A percentile compares a stretch with the other conserved stretches of the same genome.
Evolutionary conservation across 2,329 filamentous ascomycete species (phyloP).

Genomic region (Hymenoscyphus linearis): DNA sequence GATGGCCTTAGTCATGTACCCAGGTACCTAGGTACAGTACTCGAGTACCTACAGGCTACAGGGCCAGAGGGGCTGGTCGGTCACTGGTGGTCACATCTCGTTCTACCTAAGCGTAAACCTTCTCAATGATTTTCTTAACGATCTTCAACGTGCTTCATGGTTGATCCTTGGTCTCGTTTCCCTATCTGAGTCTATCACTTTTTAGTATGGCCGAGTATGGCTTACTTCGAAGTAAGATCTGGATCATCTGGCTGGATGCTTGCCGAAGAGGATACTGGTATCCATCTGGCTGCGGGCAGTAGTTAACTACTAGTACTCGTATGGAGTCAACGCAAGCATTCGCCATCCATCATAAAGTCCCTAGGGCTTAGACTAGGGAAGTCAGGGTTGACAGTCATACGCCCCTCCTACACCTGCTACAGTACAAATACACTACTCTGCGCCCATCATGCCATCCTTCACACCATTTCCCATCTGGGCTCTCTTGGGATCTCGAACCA

Average conservation of each 20-base stretch:
- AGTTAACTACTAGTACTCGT: too few relatives aligned
- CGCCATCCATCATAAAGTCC: background rate
- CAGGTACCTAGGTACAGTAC: too few relatives aligned
- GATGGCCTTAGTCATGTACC: too few relatives aligned
- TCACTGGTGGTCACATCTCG: background rate
- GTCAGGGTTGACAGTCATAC: background rate
- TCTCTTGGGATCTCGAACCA: background rate
- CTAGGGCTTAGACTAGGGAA: background rate
- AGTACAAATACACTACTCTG: too few relatives aligned
- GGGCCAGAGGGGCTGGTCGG: too few relatives aligned
- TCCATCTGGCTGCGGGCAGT: too few relatives aligned
- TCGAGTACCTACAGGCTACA: too few relatives aligned
- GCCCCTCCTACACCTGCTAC: too few relatives aligned
- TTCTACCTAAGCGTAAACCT: background rate
- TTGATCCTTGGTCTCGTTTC: background rate
- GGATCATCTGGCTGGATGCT: too few relatives aligned
- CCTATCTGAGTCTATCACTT: background rate
- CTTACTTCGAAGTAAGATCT: too few relatives aligned
- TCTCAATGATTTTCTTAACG: background rate
- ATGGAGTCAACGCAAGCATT: background rate
- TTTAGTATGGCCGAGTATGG: too few relatives aligned
- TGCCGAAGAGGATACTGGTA: background rate
- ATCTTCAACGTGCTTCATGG: background rate
- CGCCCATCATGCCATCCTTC: background rate
- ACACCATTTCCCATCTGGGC: too few relatives aligned